Base-by-base conservation (phyloP, 805 yeast genomes). In the Saccharomycopsis sp. region DNA sequence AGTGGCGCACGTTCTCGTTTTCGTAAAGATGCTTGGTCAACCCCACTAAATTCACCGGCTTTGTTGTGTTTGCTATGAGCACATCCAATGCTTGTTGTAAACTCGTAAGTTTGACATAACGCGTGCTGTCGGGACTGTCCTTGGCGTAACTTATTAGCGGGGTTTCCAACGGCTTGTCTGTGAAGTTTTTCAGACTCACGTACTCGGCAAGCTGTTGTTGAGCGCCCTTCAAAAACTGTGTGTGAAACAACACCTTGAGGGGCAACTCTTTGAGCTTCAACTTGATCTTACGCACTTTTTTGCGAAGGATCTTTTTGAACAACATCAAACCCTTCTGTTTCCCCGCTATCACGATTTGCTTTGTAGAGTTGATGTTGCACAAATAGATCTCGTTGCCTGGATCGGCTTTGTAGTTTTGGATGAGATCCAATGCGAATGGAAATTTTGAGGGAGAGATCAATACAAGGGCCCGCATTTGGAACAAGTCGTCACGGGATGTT, bases 311-410 rank as follows among this genome's bases (percentile, higher is more conserved):
- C 2, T 41, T 37, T 16, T 53, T 24, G 16, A 40, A 34, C 14
- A 29, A 24, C 46, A 51, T 51, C 20, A 56, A 24, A 3, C 34
- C 15, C 1, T 24, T 12, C 2, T 24, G 23, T 16, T 55, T 34
- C 8, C 61, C 63, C 2, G 55, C 61, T 20, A 60, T 34, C 15
- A 40, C 55, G n/a, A 60, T 48, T 46, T 60, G 63, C 24, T 50
- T 57, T 14, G 50, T 51, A 1, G 63, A 60, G 34, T 60, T 60
- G 24, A 56, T 55, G 46, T 60, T 60, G 24, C 59, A 41, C 1
- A 60, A 34, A 14, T 34, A 52, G 16, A 60, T 55, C 15, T 37
- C 20, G 2, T 24, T 18, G 5, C 34, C 40, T 20, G 15, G 2
- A 9, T 4, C 5, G 18, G 37, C 41, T 14, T 29, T 37, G 14